A percentile compares a stretch with the other conserved stretches of the same genome.
These are phyloP conservation scores for Phyllostachys edulis DNA, from an alignment of 176 grass and related monocot species.

Conservation along the genomic window DNA sequence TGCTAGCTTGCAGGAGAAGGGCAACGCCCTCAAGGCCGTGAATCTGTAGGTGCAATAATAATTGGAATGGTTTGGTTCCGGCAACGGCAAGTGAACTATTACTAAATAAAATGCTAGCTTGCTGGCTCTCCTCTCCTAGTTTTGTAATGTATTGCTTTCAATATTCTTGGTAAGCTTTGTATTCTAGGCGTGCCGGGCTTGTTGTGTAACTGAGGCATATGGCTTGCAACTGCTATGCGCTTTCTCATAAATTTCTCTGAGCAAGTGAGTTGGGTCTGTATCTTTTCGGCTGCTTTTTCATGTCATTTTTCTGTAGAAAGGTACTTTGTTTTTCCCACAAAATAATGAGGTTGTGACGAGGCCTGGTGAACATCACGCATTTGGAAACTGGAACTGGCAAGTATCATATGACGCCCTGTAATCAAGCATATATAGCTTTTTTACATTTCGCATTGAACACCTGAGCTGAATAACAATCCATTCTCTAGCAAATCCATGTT, in stretches of 20 bases:
- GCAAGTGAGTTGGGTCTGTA: neutral
- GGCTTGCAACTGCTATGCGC: slow-evolving; percentile 35
- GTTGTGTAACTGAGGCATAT: slow-evolving; percentile 35
- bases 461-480: neutral
- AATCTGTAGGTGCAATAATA: slow-evolving; percentile 42
- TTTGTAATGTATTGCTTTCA: slow-evolving; percentile 20
- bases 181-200: slow-evolving; percentile 21
- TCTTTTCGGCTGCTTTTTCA: neutral
- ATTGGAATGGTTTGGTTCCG: slow-evolving; percentile 8
- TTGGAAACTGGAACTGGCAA: neutral
- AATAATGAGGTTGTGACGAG: neutral
- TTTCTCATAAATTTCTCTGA: slow-evolving; percentile 1
- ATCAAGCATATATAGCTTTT: neutral
- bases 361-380: neutral
- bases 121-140: slow-evolving; percentile 21
- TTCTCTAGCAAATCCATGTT: neutral
- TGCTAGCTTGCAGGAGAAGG: slow-evolving; percentile 74
- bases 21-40: slow-evolving; percentile 63
- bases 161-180: slow-evolving; percentile 44
- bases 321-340: neutral
- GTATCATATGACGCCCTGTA: neutral
- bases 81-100: slow-evolving; percentile 8
- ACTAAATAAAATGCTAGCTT: slow-evolving; percentile 49
- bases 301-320: neutral
- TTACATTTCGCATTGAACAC: neutral